A percentile compares a stretch with the other conserved stretches of the same genome.
phyloP scores from a whole-genome alignment of 208 protist species.

The Angomonas desouzai region DNA sequence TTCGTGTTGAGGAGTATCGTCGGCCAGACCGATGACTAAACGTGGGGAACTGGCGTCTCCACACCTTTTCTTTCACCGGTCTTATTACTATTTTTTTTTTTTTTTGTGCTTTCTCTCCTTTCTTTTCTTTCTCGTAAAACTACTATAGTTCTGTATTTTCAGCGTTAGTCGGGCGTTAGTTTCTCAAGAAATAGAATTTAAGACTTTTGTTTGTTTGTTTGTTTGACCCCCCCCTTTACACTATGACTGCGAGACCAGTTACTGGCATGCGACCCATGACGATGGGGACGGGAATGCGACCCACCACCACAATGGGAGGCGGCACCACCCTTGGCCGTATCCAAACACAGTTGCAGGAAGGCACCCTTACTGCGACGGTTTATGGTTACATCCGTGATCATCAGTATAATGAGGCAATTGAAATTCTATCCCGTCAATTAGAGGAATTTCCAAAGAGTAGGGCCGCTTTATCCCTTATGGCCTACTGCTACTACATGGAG shows the following conservation, averaged over 20 bases:
- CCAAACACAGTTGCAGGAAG: slow-evolving; percentile 89
- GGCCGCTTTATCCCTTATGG: slow-evolving; percentile 95
- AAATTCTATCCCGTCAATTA: slow-evolving; percentile 85
- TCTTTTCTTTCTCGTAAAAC: slow-evolving; percentile 6
- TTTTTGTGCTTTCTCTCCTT: background rate
- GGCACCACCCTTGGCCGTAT: slow-evolving; percentile 90
- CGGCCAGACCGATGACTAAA: no score
- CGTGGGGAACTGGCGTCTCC: no score
- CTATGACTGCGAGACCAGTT: slow-evolving; percentile 34
- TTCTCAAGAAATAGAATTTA: no score
- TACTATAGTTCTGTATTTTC: no score
- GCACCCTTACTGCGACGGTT: slow-evolving; percentile 93
- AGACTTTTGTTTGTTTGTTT: no score
- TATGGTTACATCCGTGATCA: slow-evolving; percentile 94
- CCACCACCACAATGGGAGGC: slow-evolving; percentile 80
- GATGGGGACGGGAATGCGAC: slow-evolving; percentile 51
- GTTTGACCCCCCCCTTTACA: no score
- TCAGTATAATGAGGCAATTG: slow-evolving; percentile 92
- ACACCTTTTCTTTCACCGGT: no score
- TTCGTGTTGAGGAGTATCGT: no score
- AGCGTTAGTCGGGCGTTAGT: no score
- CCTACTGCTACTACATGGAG: slow-evolving; percentile 95
- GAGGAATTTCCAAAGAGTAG: slow-evolving; percentile 93
- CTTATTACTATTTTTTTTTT: slow-evolving; percentile 13
- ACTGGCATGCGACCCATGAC: slow-evolving; percentile 69